Percentiles rank a stretch among this genome's conserved stretches.
These are phyloP conservation scores for Tricholoma furcatifolium DNA, from an alignment of 768 basidiomycete genomes.

Conservation along the genomic window DNA sequence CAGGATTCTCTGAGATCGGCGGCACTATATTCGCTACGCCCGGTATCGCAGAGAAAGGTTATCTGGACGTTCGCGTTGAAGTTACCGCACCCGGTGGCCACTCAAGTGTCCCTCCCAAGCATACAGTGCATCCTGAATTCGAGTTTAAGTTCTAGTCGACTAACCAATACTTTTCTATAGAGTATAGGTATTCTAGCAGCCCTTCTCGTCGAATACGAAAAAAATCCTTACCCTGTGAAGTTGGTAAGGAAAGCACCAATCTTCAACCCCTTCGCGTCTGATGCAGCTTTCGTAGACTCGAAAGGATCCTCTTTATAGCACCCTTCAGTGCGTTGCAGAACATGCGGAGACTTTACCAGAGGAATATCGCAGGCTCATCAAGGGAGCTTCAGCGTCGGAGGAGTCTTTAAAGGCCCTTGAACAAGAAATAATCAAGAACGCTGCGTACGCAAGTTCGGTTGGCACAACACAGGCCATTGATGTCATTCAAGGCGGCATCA, in stretches of 20 bases:
- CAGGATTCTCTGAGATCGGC: slow-evolving; percentile 47
- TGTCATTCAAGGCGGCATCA: slow-evolving; percentile 64
- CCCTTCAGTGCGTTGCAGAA: slow-evolving; percentile 64
- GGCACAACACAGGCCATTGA: slow-evolving; percentile 81
- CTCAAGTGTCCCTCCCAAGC: slow-evolving; percentile 78
- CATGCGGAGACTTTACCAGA: slow-evolving; percentile 56
- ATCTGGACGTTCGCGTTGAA: slow-evolving; percentile 58
- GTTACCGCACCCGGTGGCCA: slow-evolving; percentile 78
- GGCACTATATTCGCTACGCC: slow-evolving; percentile 60
- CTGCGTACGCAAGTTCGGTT: slow-evolving; percentile 42
- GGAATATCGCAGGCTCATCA: slow-evolving; percentile 45
- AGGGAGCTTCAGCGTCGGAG: slow-evolving; percentile 46
- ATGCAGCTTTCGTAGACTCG: slow-evolving; percentile 38
- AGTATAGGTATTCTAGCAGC: slow-evolving; percentile 80
- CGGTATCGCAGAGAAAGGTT: slow-evolving; percentile 75
- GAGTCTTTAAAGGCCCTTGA: slow-evolving; percentile 52
- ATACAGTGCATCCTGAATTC: slow-evolving; percentile 56
- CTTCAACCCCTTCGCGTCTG: neutral
- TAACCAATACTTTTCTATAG: slow-evolving; percentile 28
- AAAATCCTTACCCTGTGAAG: slow-evolving; percentile 51
- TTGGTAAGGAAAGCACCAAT: slow-evolving; percentile 38
- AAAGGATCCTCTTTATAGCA: slow-evolving; percentile 55
- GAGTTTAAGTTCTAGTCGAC: neutral
- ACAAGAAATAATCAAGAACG: slow-evolving; percentile 38
- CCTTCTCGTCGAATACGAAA: slow-evolving; percentile 67